These are phyloP conservation scores for Yamadazyma philogaea DNA, from an alignment of 805 yeast species.

Conservation along the genomic window DNA sequence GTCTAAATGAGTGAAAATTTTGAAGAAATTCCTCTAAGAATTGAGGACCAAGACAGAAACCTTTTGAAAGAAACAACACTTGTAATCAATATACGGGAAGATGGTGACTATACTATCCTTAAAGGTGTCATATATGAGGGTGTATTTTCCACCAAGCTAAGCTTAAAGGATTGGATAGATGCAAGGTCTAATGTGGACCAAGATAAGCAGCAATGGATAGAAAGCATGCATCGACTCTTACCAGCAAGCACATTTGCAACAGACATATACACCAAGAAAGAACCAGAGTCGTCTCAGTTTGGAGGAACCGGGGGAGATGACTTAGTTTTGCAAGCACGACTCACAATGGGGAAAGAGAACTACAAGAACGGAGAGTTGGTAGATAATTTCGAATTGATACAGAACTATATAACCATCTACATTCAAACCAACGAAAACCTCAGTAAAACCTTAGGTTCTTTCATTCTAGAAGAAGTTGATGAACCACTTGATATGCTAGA, in stretches of 20 bases:
- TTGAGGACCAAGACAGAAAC: slow-evolving; percentile 10
- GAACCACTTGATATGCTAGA: slow-evolving; percentile 21
- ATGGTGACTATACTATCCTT: slow-evolving; percentile 3
- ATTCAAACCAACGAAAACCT: slow-evolving; percentile 23
- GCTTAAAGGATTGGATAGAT: slow-evolving; percentile 2
- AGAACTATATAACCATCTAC: slow-evolving; percentile 18
- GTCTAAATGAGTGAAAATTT: slow-evolving; percentile 6
- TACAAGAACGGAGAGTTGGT: slow-evolving; percentile 21
- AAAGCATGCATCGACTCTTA: slow-evolving; percentile 18
- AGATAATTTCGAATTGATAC: slow-evolving; percentile 22
- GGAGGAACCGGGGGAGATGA: neutral
- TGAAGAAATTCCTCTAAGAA: slow-evolving; percentile 10
- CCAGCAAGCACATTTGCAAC: slow-evolving; percentile 9
- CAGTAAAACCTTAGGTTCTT: slow-evolving; percentile 25
- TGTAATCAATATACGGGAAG: slow-evolving; percentile 3
- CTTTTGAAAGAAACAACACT: slow-evolving; percentile 9
- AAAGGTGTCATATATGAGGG: slow-evolving; percentile 14
- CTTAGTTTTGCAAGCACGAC: slow-evolving; percentile 11
- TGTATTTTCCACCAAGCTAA: slow-evolving; percentile 3
- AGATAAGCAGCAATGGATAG: slow-evolving; percentile 18
- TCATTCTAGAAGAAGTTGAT: slow-evolving; percentile 20
- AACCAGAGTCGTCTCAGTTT: neutral
- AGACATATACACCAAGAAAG: neutral
- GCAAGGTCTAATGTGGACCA: slow-evolving; percentile 7
- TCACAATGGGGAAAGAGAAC: slow-evolving; percentile 23